These are phyloP conservation scores for Thalassiosira ordinaria DNA, from an alignment of 352 stramenopile genomes.

Conservation along the genomic window DNA sequence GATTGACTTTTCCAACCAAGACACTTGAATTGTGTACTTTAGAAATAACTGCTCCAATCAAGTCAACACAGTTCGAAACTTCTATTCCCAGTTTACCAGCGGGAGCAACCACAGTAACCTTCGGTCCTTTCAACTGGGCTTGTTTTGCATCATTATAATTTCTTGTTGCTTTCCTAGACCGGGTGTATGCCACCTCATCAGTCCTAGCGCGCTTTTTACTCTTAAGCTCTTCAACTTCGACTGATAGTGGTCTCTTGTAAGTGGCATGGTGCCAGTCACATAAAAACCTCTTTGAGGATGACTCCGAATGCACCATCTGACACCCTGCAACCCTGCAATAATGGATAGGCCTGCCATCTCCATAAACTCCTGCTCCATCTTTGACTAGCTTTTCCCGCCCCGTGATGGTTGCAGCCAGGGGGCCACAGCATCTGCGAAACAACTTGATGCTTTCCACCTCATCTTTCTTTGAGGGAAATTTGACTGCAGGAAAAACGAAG, in stretches of 20 bases:
- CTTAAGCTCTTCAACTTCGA: no score
- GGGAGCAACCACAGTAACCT: neutral
- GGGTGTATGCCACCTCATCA: neutral
- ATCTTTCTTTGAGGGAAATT: slow-evolving; percentile 13
- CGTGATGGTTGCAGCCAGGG: slow-evolving; percentile 6
- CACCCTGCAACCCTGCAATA: slow-evolving; percentile 11
- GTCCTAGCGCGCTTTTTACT: neutral
- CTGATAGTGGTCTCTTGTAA: no score
- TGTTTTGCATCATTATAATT: neutral
- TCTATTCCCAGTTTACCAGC: neutral
- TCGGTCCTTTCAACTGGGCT: neutral
- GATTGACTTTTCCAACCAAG: slow-evolving; percentile 1
- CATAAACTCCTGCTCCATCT: neutral
- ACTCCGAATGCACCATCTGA: neutral
- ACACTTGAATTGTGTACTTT: slow-evolving; percentile 1
- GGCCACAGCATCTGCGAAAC: slow-evolving; percentile 1
- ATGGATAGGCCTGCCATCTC: slow-evolving; percentile 1
- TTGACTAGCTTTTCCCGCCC: slow-evolving; percentile 12
- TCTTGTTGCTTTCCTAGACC: neutral
- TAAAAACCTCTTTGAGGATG: neutral
- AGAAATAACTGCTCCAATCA: neutral
- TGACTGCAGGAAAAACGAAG: neutral
- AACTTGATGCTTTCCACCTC: slow-evolving; percentile 9
- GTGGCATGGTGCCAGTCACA: neutral
- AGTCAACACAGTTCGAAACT: neutral